Evolutionary conservation across 495 filamentous ascomycete genomes (phyloP).

Genomic region (Aspergillus saccharolyticus): DNA sequence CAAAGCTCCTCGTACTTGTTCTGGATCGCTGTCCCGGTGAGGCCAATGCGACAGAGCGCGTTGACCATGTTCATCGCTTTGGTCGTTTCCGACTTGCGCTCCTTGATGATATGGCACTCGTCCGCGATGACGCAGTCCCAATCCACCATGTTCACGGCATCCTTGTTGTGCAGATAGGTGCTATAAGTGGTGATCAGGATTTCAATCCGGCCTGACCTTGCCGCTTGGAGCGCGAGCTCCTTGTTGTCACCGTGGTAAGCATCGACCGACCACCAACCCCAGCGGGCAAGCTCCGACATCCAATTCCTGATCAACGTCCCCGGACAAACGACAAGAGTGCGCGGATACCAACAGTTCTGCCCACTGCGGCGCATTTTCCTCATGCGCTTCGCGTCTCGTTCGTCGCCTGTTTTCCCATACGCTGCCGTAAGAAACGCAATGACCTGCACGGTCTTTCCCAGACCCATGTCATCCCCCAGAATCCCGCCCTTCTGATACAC

Average conservation of each 20-base stretch:
- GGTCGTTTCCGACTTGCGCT: constrained; percentile 68
- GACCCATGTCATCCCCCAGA: constrained; percentile 93
- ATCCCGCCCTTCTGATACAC: constrained; percentile 90
- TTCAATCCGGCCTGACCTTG: constrained; percentile 70
- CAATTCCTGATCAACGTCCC: constrained; percentile 87
- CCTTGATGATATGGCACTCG: constrained; percentile 92
- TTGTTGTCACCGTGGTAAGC: constrained; percentile 74
- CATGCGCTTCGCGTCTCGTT: constrained; percentile 85
- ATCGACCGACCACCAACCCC: constrained; percentile 95
- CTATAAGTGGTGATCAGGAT: constrained; percentile 90
- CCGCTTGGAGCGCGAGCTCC: constrained; percentile 66
- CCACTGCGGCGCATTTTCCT: constrained; percentile 68
- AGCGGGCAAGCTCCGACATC: constrained; percentile 75
- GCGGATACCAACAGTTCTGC: constrained; percentile 71
- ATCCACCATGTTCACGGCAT: constrained; percentile 72
- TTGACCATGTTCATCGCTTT: constrained; percentile 89
- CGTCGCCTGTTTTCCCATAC: constrained; percentile 92
- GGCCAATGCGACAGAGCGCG: constrained; percentile 83
- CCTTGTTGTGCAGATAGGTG: constrained; percentile 74
- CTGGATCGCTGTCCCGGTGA: constrained; percentile 96
- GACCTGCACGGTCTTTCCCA: constrained; percentile 96
- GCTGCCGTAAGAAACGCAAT: constrained; percentile 89
- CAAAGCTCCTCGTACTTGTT: constrained; percentile 98
- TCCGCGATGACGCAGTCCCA: constrained; percentile 99
- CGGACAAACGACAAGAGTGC: constrained; percentile 80